These are phyloP conservation scores for Hapsidospora chrysogenum DNA, from an alignment of 495 filamentous ascomycete species.

Conservation along the genomic window DNA sequence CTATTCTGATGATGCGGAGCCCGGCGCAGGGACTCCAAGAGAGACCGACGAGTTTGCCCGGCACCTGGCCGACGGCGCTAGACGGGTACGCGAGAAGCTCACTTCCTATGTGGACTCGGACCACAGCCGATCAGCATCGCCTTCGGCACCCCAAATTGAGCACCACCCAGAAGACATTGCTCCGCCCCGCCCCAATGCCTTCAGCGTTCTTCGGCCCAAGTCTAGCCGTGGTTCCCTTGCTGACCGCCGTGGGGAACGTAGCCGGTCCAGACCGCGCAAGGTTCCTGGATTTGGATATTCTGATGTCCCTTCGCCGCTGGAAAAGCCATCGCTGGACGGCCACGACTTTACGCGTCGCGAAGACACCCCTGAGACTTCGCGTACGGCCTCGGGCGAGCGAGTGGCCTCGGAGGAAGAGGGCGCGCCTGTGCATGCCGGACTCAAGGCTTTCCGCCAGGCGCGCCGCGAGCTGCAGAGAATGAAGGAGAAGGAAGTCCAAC, in stretches of 20 bases:
- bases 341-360: conserved; percentile 28
- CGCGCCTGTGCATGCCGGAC: conserved; percentile 18
- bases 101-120: conserved; percentile 54
- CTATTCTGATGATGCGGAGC: too few species aligned
- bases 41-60: conserved; percentile 54
- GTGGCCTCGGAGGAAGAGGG: conserved; percentile 11
- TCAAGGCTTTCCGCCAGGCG: conserved; percentile 33
- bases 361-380: conserved; percentile 24
- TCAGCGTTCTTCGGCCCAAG: conserved; percentile 54
- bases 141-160: conserved; percentile 13
- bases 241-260: conserved; percentile 14
- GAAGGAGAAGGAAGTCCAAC: conserved; percentile 27
- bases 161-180: conserved; percentile 25
- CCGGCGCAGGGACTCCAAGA: too few species aligned
- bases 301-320: conserved; percentile 15
- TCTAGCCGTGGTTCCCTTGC: conserved; percentile 42
- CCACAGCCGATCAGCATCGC: conserved; percentile 33
- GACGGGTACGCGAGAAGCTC: conserved; percentile 67
- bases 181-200: conserved; percentile 33
- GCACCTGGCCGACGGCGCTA: conserved; percentile 61
- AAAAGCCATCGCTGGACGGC: conserved; percentile 5
- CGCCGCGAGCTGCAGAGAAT: conserved; percentile 32
- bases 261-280: conserved; percentile 48
- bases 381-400: conserved; percentile 7
- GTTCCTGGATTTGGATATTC: conserved; percentile 47